A percentile compares a stretch with the other conserved stretches of the same genome.
Conservation (phyloP, 1,284 basidiomycete genomes). For the Takashimella tepidaria region DNA sequence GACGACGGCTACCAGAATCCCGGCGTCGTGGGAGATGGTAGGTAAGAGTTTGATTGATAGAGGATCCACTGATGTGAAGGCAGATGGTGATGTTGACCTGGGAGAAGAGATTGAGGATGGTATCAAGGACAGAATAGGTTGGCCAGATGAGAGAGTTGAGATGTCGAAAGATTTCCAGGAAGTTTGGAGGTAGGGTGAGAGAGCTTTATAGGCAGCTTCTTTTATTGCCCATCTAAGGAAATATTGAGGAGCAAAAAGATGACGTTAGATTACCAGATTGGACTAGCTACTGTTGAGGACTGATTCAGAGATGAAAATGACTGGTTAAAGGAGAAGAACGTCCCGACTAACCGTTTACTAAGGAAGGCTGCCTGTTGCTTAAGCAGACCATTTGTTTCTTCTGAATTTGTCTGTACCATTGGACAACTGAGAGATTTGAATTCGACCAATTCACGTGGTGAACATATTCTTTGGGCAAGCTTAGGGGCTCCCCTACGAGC, state of each 20-base stretch:
- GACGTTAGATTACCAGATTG: not conserved
- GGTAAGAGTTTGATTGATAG: constrained; percentile 52
- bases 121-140: not conserved
- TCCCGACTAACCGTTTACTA: constrained; percentile 3
- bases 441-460: constrained; percentile 30
- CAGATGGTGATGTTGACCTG: not conserved
- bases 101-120: not conserved
- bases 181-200: constrained; percentile 54
- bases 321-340: not conserved
- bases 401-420: not conserved
- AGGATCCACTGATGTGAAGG: not conserved
- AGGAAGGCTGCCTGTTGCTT: constrained; percentile 8
- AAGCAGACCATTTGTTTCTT: not conserved
- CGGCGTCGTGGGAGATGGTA: constrained; percentile 78
- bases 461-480: constrained; percentile 63
- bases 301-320: not conserved
- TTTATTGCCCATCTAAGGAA: constrained; percentile 70
- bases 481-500: constrained; percentile 52
- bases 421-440: constrained; percentile 9
- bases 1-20: constrained; percentile 71
- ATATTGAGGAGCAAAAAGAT: not conserved
- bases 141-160: not conserved
- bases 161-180: not conserved
- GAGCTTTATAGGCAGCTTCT: constrained; percentile 84
- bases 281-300: not conserved